These are phyloP conservation scores for Dipteronia sinensis DNA, from an alignment of 345 rosid species.

Conservation along the genomic window DNA sequence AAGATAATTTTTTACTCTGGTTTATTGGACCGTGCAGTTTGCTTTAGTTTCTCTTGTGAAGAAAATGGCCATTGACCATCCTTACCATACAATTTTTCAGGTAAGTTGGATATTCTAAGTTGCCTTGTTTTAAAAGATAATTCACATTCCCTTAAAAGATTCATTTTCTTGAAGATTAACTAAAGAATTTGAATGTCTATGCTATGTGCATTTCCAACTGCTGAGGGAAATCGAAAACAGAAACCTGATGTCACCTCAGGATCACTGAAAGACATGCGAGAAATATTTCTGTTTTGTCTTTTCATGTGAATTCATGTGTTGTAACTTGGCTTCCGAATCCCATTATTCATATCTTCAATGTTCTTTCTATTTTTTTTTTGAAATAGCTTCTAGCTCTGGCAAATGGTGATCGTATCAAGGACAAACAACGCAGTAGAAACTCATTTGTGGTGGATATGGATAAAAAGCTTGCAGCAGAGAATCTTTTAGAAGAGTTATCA, in stretches of 20 bases:
- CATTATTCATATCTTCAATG: constrained; percentile 14
- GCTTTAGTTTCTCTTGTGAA: constrained; percentile 88
- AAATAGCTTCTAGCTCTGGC: constrained; percentile 88
- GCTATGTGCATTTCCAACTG: constrained; percentile 19
- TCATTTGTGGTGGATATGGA: constrained; percentile 91
- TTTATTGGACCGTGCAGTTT: constrained; percentile 55
- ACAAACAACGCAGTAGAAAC: constrained; percentile 87
- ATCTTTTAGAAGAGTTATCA: constrained; percentile 70
- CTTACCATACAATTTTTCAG: constrained; percentile 94
- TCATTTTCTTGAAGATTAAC: constrained; percentile 2
- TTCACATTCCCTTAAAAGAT: background rate
- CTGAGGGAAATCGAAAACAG: constrained; percentile 10
- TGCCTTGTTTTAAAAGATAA: constrained; percentile 14
- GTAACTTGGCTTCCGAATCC: constrained; percentile 8
- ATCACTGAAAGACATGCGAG: background rate
- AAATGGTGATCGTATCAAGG: constrained; percentile 96
- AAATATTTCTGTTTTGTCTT: constrained; percentile 1
- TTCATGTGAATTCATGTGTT: background rate
- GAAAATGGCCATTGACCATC: constrained; percentile 98
- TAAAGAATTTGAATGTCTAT: background rate
- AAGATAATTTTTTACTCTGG: constrained; percentile 29
- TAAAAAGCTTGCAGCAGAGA: constrained; percentile 87
- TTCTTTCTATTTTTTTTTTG: constrained; percentile 10
- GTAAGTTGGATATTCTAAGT: constrained; percentile 36
- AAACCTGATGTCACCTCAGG: constrained; percentile 2